Evolutionary conservation across 176 grass and related monocot species (phyloP).

Genomic region (Eremochloa ophiuroides): DNA sequence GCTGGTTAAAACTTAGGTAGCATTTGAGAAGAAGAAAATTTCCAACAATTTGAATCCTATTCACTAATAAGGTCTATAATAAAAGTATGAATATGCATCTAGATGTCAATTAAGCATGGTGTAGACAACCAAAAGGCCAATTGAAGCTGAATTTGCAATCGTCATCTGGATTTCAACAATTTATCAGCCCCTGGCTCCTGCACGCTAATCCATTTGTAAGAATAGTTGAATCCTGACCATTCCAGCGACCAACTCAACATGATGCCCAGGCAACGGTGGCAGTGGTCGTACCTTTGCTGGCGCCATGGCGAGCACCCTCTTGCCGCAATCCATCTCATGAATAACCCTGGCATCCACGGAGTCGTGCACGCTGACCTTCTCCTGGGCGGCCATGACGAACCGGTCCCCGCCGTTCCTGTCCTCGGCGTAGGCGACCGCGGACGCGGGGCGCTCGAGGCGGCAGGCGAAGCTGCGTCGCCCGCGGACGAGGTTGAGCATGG

Average conservation of each 20-base stretch:
- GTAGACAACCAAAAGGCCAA: no score
- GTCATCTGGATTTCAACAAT: not conserved
- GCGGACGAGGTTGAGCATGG: conserved; percentile 77
- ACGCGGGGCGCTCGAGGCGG: conserved; percentile 59
- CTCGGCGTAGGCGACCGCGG: conserved; percentile 37
- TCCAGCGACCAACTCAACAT: not conserved
- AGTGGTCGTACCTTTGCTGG: conserved; percentile 57
- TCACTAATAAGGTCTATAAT: not conserved
- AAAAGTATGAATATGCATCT: not conserved
- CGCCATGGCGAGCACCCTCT: conserved; percentile 53
- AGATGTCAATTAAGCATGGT: not conserved
- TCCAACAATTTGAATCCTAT: not conserved
- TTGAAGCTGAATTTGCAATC: not conserved
- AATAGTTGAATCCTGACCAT: not conserved
- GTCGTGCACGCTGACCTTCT: conserved; percentile 63
- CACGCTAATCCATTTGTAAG: not conserved
- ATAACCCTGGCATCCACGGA: conserved; percentile 72
- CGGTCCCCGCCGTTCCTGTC: conserved; percentile 28
- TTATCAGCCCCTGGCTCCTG: not conserved
- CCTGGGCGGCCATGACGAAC: conserved; percentile 56
- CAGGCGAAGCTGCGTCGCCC: conserved; percentile 69
- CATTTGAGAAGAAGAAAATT: not conserved
- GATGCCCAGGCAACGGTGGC: not conserved
- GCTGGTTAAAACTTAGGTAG: no score
- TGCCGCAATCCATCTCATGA: conserved; percentile 61